Conservation (phyloP, 371 early-diverging fungal species). For the Apophysomyces trapeziformis region DNA sequence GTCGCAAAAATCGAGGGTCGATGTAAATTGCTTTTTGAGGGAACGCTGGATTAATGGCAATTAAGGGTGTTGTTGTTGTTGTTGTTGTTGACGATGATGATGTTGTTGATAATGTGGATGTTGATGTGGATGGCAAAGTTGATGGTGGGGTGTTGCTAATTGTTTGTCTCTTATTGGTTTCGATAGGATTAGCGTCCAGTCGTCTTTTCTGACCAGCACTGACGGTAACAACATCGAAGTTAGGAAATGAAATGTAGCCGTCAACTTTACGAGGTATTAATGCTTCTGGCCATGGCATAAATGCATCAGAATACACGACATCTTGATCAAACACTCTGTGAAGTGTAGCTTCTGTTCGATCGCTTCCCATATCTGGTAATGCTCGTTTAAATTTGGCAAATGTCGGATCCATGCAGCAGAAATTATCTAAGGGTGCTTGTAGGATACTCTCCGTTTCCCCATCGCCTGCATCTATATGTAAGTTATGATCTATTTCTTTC, state of each 20-base stretch:
- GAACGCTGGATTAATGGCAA: background rate
- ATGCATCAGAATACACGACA: background rate
- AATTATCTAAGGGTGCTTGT: background rate
- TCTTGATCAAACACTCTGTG: background rate
- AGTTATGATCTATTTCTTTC: background rate
- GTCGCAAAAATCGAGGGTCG: background rate
- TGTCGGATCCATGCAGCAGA: background rate
- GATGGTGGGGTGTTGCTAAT: background rate
- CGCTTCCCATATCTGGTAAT: conserved; percentile 9
- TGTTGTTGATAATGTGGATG: too few relatives aligned
- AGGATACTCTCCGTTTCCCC: background rate
- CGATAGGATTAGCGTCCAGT: background rate
- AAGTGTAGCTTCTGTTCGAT: conserved; percentile 5
- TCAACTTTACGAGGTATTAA: background rate
- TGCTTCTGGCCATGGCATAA: conserved; percentile 1
- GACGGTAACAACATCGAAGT: background rate
- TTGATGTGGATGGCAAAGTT: too few relatives aligned
- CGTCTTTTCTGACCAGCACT: background rate
- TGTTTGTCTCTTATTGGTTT: background rate
- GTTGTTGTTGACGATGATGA: background rate
- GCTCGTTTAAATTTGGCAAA: conserved; percentile 2
- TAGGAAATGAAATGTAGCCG: background rate
- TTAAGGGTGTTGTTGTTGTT: background rate
- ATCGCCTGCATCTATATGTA: background rate
- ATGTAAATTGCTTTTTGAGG: background rate